Evolutionary conservation across 1,139 yeast species (phyloP).

Genomic region (Pichia sp.): DNA sequence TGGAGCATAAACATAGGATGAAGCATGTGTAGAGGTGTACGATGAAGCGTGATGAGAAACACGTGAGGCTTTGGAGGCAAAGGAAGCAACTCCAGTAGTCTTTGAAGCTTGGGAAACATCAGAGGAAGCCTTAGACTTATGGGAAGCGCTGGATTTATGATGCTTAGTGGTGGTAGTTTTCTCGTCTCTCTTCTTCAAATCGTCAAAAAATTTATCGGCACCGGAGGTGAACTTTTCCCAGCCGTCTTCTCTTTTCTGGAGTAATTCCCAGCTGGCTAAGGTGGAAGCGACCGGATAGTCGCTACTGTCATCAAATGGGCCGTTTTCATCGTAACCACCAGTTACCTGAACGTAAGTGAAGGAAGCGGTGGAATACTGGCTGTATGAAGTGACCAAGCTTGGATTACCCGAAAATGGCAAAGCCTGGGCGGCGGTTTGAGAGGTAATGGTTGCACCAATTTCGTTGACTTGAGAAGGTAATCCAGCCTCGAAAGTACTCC

Average conservation of each 20-base stretch:
- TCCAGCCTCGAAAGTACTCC: constrained; percentile 4
- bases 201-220: constrained; percentile 6
- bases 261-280: constrained; percentile 1
- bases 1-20: neutral
- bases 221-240: constrained; percentile 9
- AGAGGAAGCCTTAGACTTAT: neutral
- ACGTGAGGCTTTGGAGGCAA: too few relatives aligned
- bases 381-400: neutral
- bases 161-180: neutral
- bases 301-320: too few relatives aligned
- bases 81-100: neutral
- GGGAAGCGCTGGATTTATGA: too few relatives aligned
- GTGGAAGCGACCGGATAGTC: too few relatives aligned
- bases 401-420: neutral
- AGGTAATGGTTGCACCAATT: neutral
- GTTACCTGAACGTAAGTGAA: neutral
- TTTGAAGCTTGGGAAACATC: neutral
- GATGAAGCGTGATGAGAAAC: neutral
- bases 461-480: constrained; percentile 11
- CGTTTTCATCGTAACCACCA: too few relatives aligned
- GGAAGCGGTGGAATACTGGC: neutral
- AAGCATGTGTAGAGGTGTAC: neutral
- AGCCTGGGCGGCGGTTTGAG: neutral
- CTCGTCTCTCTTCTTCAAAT: constrained; percentile 6
- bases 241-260: constrained; percentile 13